Evolutionary conservation across 352 stramenopile genomes (phyloP).

Genomic region (Phytophthora pisi): DNA sequence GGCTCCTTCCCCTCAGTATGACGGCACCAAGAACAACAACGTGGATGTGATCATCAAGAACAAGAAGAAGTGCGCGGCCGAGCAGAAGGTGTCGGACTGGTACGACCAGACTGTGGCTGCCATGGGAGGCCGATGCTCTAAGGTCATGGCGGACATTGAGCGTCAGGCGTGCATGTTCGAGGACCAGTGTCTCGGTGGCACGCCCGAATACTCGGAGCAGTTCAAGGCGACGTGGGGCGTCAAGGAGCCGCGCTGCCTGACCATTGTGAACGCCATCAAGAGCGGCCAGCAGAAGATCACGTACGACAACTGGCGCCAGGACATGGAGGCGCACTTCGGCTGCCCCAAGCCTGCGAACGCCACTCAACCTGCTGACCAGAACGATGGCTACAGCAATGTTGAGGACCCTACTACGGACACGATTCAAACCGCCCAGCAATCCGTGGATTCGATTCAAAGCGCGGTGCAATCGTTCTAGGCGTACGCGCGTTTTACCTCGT

Average conservation of each 20-base stretch:
- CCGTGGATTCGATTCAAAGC: constrained; percentile 10
- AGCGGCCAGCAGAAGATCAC: constrained; percentile 39
- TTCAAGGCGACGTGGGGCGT: constrained; percentile 56
- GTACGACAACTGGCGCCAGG: constrained; percentile 37
- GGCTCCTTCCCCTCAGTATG: constrained; percentile 19
- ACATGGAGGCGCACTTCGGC: constrained; percentile 51
- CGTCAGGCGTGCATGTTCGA: constrained; percentile 60
- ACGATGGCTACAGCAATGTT: constrained; percentile 10
- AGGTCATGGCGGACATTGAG: constrained; percentile 54
- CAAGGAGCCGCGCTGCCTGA: constrained; percentile 45
- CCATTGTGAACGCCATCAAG: constrained; percentile 51
- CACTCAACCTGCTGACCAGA: constrained; percentile 14
- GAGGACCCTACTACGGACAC: constrained; percentile 7
- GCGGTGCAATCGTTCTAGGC: constrained; percentile 31
- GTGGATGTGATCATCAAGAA: constrained; percentile 40
- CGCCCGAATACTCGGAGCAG: constrained; percentile 40
- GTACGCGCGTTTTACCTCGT: not conserved
- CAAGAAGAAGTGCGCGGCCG: constrained; percentile 32
- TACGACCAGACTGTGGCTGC: constrained; percentile 42
- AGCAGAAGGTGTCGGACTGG: constrained; percentile 40
- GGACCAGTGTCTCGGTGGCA: constrained; percentile 54
- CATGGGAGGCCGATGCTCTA: constrained; percentile 39
- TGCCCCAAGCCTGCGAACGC: constrained; percentile 41
- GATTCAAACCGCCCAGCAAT: constrained; percentile 25
- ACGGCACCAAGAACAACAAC: constrained; percentile 31